phyloP scores from a whole-genome alignment of 306 rosid genomes.

The Corylus americana region DNA sequence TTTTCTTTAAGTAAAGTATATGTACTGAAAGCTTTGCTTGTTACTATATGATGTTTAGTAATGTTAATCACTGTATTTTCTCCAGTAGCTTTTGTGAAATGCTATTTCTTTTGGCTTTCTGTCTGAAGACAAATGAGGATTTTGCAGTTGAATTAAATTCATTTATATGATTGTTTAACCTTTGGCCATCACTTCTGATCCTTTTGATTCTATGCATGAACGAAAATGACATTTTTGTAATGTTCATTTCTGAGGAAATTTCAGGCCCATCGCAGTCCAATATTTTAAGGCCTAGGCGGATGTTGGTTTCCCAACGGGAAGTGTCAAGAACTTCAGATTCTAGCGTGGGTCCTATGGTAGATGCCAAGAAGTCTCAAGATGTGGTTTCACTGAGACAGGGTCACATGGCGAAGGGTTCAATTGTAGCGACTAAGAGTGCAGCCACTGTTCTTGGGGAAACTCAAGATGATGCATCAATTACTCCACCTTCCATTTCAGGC shows the following conservation, averaged over 20 bases:
- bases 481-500: slow-evolving; percentile 49
- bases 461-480: slow-evolving; percentile 50
- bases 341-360: slow-evolving; percentile 24
- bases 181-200: neutral
- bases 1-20: neutral
- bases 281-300: slow-evolving; percentile 64
- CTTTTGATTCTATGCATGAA: neutral
- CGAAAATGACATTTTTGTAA: neutral
- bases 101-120: neutral
- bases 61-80: neutral
- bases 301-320: slow-evolving; percentile 46
- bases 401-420: slow-evolving; percentile 39
- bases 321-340: slow-evolving; percentile 31
- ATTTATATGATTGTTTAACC: neutral
- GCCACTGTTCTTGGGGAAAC: slow-evolving; percentile 33
- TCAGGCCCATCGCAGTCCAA: slow-evolving; percentile 55
- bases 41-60: neutral
- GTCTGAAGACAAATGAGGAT: neutral
- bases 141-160: neutral
- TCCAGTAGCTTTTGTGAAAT: neutral
- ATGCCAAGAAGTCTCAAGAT: slow-evolving; percentile 26
- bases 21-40: neutral
- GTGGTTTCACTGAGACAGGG: slow-evolving; percentile 29
- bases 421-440: slow-evolving; percentile 30
- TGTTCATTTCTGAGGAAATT: slow-evolving; percentile 12